Conservation (phyloP, 805 yeast genomes). For the Allodekkera sacchari region DNA sequence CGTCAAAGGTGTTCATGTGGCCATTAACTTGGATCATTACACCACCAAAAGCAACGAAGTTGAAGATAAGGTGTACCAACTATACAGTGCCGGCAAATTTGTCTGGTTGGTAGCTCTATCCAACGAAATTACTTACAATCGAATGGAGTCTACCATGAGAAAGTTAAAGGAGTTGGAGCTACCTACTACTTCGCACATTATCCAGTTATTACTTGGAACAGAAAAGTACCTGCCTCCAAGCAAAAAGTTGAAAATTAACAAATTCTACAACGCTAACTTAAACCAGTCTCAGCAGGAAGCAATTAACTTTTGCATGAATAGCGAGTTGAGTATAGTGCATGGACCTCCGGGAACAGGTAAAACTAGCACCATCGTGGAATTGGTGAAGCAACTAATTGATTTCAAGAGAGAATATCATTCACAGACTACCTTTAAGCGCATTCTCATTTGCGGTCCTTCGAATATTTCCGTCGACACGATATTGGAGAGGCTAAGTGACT, state of each 20-base stretch:
- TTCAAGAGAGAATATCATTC: constrained; percentile 11
- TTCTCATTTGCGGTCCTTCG: constrained; percentile 90
- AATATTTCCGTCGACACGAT: constrained; percentile 90
- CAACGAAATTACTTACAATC: constrained; percentile 62
- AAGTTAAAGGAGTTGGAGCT: constrained; percentile 43
- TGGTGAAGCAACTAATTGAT: constrained; percentile 61
- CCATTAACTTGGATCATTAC: constrained; percentile 44
- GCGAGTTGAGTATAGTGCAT: constrained; percentile 49
- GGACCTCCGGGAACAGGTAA: constrained; percentile 85
- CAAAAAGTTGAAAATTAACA: constrained; percentile 8
- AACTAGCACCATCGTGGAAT: constrained; percentile 77
- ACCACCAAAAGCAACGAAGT: constrained; percentile 23
- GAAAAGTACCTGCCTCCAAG: constrained; percentile 25
- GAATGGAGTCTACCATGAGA: constrained; percentile 73
- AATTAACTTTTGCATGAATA: constrained; percentile 55
- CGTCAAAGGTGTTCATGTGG: constrained; percentile 38
- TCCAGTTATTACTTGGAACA: constrained; percentile 41
- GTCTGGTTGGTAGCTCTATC: constrained; percentile 63
- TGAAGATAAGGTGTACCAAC: constrained; percentile 41
- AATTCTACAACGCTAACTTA: constrained; percentile 36
- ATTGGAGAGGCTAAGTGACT: constrained; percentile 56
- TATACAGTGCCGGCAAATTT: constrained; percentile 36
- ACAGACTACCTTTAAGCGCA: constrained; percentile 27
- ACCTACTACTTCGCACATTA: constrained; percentile 28
- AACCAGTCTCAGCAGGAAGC: constrained; percentile 73